Percentiles rank a stretch among this genome's conserved stretches.
These are phyloP conservation scores for Thalassiosira profunda DNA, from an alignment of 108 stramenopile genomes.

Conservation along the genomic window DNA sequence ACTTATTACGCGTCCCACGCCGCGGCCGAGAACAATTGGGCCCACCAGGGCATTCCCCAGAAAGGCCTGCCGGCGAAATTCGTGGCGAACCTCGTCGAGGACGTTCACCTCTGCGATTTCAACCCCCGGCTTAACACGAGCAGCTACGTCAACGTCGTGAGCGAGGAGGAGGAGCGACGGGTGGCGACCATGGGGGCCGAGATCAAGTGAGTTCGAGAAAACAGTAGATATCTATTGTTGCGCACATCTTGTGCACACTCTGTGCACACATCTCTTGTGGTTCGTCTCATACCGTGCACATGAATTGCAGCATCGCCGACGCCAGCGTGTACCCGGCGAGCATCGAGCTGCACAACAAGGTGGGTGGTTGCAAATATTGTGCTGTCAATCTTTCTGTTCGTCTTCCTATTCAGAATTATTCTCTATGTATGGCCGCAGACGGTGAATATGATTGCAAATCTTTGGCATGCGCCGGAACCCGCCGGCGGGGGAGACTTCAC, in stretches of 20 bases:
- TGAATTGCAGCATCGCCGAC: constrained; percentile 37
- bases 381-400: too few species aligned
- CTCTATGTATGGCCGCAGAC: too few species aligned
- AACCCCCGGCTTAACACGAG: constrained; percentile 44
- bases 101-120: constrained; percentile 36
- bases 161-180: constrained; percentile 31
- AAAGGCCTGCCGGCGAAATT: constrained; percentile 23
- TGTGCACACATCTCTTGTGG: too few species aligned
- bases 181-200: constrained; percentile 34
- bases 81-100: constrained; percentile 8
- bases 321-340: constrained; percentile 44
- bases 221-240: too few species aligned
- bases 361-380: too few species aligned
- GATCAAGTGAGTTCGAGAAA: constrained; percentile 37
- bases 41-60: constrained; percentile 1
- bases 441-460: constrained; percentile 54
- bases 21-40: not conserved
- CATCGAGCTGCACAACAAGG: constrained; percentile 41
- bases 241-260: too few species aligned
- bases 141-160: constrained; percentile 44
- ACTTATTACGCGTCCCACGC: constrained; percentile 15
- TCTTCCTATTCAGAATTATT: too few species aligned
- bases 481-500: constrained; percentile 22
- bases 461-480: constrained; percentile 51
- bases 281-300: too few species aligned